A percentile compares a stretch with the other conserved stretches of the same genome.
phyloP scores from a whole-genome alignment of 2,329 filamentous ascomycete species.

The Mollisia scopiformis region DNA sequence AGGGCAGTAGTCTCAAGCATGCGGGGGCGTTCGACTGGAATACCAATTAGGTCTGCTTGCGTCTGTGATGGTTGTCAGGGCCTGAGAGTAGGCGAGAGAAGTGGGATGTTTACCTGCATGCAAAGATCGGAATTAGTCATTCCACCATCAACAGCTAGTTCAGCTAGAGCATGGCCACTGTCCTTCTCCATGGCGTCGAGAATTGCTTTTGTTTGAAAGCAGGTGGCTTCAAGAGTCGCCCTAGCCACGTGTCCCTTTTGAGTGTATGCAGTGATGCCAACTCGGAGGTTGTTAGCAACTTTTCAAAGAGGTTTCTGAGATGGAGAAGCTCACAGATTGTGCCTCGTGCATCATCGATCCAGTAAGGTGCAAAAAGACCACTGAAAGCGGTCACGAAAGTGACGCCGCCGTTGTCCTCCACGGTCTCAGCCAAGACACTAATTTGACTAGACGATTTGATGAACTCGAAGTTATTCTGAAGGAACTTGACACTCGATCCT shows the following conservation, averaged over 20 bases:
- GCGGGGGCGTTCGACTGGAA: conserved; percentile 79
- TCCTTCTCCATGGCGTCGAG: conserved; percentile 90
- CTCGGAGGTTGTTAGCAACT: conserved; percentile 35
- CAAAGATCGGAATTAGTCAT: conserved; percentile 87
- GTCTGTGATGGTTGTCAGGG: conserved; percentile 49
- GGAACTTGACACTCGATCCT: conserved; percentile 78
- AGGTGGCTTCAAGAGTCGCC: conserved; percentile 87
- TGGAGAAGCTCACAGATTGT: conserved; percentile 56
- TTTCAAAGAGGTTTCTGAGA: neutral
- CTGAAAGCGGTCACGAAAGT: conserved; percentile 90
- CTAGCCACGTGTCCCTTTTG: conserved; percentile 84
- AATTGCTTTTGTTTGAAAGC: conserved; percentile 91
- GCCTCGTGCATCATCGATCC: conserved; percentile 91
- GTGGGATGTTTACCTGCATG: conserved; percentile 66
- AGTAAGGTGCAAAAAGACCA: conserved; percentile 89
- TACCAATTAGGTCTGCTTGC: conserved; percentile 82
- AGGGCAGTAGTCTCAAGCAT: conserved; percentile 93
- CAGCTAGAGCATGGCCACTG: conserved; percentile 73
- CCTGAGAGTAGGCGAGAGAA: neutral
- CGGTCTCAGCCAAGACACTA: conserved; percentile 53
- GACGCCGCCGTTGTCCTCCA: conserved; percentile 77
- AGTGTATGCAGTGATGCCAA: conserved; percentile 85
- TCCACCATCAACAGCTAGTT: conserved; percentile 84
- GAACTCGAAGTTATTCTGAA: conserved; percentile 66
- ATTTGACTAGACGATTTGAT: conserved; percentile 54